phyloP scores from a whole-genome alignment of 176 grass and related monocot species.

The Aegilops umbellulata region DNA sequence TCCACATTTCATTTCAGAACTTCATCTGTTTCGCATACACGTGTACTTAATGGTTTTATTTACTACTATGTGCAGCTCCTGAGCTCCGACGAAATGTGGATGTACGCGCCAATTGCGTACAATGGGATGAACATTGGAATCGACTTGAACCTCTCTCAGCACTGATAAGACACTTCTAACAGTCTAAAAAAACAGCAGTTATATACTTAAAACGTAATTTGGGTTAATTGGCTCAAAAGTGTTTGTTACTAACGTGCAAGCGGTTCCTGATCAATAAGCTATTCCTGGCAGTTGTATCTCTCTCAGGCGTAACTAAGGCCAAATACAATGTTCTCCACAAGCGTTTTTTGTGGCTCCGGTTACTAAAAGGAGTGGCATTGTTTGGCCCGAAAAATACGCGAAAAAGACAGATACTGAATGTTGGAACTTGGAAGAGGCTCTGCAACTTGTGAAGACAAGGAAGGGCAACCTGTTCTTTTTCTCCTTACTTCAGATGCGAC shows the following conservation, averaged over 20 bases:
- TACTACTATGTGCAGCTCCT: conserved; percentile 51
- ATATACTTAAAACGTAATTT: conserved; percentile 7
- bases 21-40: background rate
- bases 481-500: background rate
- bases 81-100: conserved; percentile 84
- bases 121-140: conserved; percentile 79
- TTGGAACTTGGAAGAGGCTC: conserved; percentile 8
- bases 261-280: conserved; percentile 25
- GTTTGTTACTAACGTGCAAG: conserved; percentile 24
- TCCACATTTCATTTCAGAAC: background rate
- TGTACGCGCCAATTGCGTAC: conserved; percentile 86
- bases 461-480: background rate
- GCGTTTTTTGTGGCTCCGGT: conserved; percentile 4
- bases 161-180: conserved; percentile 6
- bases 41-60: conserved; percentile 12
- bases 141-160: conserved; percentile 54
- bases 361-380: conserved; percentile 14
- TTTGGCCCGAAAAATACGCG: background rate
- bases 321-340: conserved; percentile 10
- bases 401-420: conserved; percentile 3
- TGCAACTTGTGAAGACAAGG: conserved; percentile 37
- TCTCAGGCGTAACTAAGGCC: conserved; percentile 3
- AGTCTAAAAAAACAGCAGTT: background rate
- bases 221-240: background rate
- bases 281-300: background rate